Evolutionary conservation across 2,329 filamentous ascomycete genomes (phyloP).

Genomic region (Ophiostoma novo-ulmi): DNA sequence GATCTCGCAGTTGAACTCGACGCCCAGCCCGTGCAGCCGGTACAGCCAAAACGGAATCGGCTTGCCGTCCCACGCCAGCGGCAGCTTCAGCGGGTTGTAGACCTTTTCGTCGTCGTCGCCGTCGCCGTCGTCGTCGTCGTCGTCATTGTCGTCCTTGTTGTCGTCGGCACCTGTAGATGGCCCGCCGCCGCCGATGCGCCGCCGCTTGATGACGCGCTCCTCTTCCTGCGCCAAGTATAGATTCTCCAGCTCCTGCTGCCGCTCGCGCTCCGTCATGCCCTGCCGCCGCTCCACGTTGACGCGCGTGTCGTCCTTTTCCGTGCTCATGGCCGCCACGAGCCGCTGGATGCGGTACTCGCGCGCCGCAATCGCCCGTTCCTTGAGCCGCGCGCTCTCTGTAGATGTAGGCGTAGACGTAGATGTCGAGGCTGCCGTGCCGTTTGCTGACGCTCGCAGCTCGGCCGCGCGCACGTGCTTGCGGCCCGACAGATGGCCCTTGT

Average conservation of each 20-base stretch:
- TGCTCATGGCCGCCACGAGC: conserved; percentile 75
- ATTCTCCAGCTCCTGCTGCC: conserved; percentile 87
- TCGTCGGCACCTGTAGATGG: conserved; percentile 44
- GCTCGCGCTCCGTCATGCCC: conserved; percentile 94
- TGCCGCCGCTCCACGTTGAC: conserved; percentile 95
- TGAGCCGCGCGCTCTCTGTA: conserved; percentile 38
- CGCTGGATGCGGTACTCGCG: conserved; percentile 79
- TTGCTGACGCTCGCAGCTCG: conserved; percentile 47
- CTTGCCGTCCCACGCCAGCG: conserved; percentile 96
- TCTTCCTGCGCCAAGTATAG: conserved; percentile 55
- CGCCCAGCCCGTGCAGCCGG: conserved; percentile 88
- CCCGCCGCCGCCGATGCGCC: conserved; percentile 27
- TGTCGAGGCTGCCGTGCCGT: too few species aligned
- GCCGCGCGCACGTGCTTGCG: conserved; percentile 90
- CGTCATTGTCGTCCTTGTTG: conserved; percentile 56
- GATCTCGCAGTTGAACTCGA: conserved; percentile 92
- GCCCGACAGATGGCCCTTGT: conserved; percentile 79
- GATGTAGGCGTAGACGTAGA: conserved; percentile 30
- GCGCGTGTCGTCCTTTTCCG: conserved; percentile 80
- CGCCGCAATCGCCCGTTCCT: conserved; percentile 85
- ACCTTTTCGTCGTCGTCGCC: conserved; percentile 78
- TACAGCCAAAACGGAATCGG: conserved; percentile 99
- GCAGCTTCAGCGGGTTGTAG: conserved; percentile 94
- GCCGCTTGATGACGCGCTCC: conserved; percentile 32
- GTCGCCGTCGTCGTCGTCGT: conserved; percentile 28